A percentile compares a stretch with the other conserved stretches of the same genome.
These are phyloP conservation scores for Spinacia oleracea DNA, from an alignment of 179 eudicot genomes.

Conservation along the genomic window DNA sequence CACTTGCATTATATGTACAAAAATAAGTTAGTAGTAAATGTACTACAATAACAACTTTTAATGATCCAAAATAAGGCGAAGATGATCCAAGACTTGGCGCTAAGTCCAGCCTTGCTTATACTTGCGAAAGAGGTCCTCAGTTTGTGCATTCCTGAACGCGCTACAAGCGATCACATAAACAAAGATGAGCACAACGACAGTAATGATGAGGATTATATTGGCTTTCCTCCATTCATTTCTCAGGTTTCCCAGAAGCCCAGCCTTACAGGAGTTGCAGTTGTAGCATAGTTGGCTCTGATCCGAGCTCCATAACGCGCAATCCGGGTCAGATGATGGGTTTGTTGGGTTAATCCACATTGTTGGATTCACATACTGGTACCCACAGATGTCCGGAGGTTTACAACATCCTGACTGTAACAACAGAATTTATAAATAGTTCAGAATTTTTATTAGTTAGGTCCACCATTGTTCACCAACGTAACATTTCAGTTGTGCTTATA, in stretches of 20 bases:
- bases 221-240: conserved; percentile 86
- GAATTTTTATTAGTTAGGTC: too few species aligned
- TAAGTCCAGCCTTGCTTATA: conserved; percentile 82
- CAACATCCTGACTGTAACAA: conserved; percentile 89
- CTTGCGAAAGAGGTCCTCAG: conserved; percentile 73
- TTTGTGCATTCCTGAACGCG: conserved; percentile 80
- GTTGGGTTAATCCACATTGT: conserved; percentile 72
- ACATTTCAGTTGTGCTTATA: neutral
- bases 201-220: conserved; percentile 62
- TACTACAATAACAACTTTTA: neutral
- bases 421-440: neutral
- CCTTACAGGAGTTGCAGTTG: conserved; percentile 83
- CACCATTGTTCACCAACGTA: neutral
- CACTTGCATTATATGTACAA: conserved; percentile 22
- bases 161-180: conserved; percentile 89
- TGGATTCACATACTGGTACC: conserved; percentile 77
- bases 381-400: conserved; percentile 85
- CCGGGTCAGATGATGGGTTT: conserved; percentile 55
- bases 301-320: conserved; percentile 74
- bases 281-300: conserved; percentile 89
- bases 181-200: conserved; percentile 77
- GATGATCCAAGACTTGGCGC: neutral
- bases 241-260: conserved; percentile 85
- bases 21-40: conserved; percentile 16
- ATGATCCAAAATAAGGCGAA: neutral